Base-by-base conservation (phyloP, 495 filamentous ascomycete genomes). In the Tuber borchii region DNA sequence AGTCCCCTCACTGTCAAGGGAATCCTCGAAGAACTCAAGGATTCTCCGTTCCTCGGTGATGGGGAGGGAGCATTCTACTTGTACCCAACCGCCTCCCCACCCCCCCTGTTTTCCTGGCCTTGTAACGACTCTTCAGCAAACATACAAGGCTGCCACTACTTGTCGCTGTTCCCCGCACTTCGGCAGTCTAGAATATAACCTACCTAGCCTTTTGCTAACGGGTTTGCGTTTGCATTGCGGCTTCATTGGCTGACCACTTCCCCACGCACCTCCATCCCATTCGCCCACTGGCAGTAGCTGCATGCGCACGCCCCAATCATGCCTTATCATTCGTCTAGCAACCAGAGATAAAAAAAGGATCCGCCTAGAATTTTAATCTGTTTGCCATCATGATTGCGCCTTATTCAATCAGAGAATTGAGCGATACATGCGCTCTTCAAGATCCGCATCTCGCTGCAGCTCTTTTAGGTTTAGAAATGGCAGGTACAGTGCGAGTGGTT, bases 381-480 rank as follows among this genome's bases (percentile, higher is more conserved):
- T 31, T 65, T 34, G 26, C 26, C 56, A 65, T 65, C 56, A 34
- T 31, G 4, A 65, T 34, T 34, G 56, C 56, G 56, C 56, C 56
- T 65, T 34, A 65, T 65, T 19, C 56, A 34, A 65, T 34, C 56
- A 65, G 26, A 65, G 56, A 26, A 34, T 65, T 65, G 26, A 65
- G 26, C 56, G 56, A 65, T 65, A 65, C 56, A 65, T 65, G 56
- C 56, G 12, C 56, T 34, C 31, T 26, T 65, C 26, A 34, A 65
- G 56, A 65, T 65, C 56, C 14, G 56, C 56, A 65, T 65, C 56
- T 65, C 56, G 56, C 56, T 65, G 56, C 56, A 65, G 26, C 56
- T 17, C 26, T 16, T 61, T 40, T 46, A 12, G 12, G n/a, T 14
- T 26, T 26, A 2, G 51, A 26, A n/a, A 26, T 51, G 9, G 51